Conservation (phyloP, 495 filamentous ascomycete species). For the Penicillium paxilli region DNA sequence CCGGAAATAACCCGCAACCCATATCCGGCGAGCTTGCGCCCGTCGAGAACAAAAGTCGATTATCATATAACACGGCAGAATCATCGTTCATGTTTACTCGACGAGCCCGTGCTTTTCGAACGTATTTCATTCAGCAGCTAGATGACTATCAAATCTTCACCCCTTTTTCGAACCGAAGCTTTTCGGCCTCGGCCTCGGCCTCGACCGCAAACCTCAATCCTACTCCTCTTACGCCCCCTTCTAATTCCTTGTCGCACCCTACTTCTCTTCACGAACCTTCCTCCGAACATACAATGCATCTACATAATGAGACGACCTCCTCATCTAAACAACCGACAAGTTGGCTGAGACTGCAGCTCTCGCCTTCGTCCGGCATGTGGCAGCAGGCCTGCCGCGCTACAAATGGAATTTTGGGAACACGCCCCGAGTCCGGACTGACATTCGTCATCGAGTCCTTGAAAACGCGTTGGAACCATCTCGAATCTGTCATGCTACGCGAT, state of each 20-base stretch:
- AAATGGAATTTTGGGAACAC: constrained; percentile 11
- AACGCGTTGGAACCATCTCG: not conserved
- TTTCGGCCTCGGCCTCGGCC: constrained; percentile 8
- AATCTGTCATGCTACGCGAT: not conserved
- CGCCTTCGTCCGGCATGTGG: constrained; percentile 20
- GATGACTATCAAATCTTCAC: constrained; percentile 30
- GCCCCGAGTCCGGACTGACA: not conserved
- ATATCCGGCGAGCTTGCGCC: constrained; percentile 19
- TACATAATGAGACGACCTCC: constrained; percentile 5
- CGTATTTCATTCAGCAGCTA: constrained; percentile 32
- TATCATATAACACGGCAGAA: constrained; percentile 18
- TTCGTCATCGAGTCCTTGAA: not conserved
- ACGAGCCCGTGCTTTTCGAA: constrained; percentile 35
- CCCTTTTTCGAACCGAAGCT: constrained; percentile 24
- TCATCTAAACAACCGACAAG: not conserved
- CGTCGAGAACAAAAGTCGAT: constrained; percentile 20
- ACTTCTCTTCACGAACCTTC: constrained; percentile 10
- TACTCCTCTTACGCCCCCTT: constrained; percentile 13
- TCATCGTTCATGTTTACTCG: constrained; percentile 31
- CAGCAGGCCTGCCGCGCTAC: constrained; percentile 38
- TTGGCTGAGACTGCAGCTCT: constrained; percentile 5
- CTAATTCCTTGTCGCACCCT: constrained; percentile 16
- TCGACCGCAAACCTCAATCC: constrained; percentile 9
- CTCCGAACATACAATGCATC: not conserved
- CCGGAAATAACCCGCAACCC: constrained; percentile 6